phyloP scores from a whole-genome alignment of 352 stramenopile genomes.

The Phytophthora fragariaefolia region DNA sequence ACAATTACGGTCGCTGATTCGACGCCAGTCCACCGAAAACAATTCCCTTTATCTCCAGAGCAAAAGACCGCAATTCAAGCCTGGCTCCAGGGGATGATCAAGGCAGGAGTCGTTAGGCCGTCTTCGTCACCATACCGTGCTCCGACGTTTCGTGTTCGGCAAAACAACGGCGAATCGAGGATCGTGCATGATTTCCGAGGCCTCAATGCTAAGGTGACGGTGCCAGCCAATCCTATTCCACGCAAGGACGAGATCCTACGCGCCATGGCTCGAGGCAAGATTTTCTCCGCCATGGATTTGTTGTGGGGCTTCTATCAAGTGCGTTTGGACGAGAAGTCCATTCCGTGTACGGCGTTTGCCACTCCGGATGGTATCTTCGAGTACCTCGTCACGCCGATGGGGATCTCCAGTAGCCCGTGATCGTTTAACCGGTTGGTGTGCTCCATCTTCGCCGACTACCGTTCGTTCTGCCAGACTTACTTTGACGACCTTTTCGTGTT shows the following conservation, averaged over 20 bases:
- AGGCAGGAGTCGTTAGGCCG: slow-evolving; percentile 3
- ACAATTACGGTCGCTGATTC: slow-evolving; percentile 3
- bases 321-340: background rate
- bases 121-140: slow-evolving; percentile 3
- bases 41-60: slow-evolving; percentile 8
- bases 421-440: background rate
- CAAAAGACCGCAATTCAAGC: slow-evolving; percentile 5
- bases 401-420: background rate
- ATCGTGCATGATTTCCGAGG: slow-evolving; percentile 20
- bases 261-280: background rate
- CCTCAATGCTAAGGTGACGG: background rate
- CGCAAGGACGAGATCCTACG: slow-evolving; percentile 15
- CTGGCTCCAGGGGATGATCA: slow-evolving; percentile 10
- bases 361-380: slow-evolving; percentile 13
- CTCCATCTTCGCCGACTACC: background rate
- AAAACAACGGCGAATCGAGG: slow-evolving; percentile 7
- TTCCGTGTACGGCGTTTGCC: slow-evolving; percentile 9
- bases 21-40: slow-evolving; percentile 7
- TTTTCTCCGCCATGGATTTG: slow-evolving; percentile 13
- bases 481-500: background rate
- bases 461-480: background rate
- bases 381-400: slow-evolving; percentile 7
- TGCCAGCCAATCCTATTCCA: slow-evolving; percentile 11
- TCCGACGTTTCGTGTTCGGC: slow-evolving; percentile 14
- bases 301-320: slow-evolving; percentile 19